Percentiles rank a stretch among this genome's conserved stretches.
Evolutionary conservation across 352 stramenopile species (phyloP).

Genomic region (Globisporangium uncinulatum): DNA sequence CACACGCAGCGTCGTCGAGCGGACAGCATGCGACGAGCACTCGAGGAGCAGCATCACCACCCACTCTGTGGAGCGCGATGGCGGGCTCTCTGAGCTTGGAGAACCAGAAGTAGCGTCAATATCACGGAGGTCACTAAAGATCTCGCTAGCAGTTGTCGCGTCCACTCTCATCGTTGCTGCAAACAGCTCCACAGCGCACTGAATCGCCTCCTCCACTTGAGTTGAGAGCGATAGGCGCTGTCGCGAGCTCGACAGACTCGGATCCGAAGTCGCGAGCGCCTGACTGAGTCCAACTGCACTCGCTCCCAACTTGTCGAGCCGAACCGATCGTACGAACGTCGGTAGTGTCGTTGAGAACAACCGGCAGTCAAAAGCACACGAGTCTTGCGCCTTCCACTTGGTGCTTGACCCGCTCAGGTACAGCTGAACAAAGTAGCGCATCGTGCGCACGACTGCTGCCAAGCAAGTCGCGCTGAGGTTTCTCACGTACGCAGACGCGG

Average conservation of each 20-base stretch:
- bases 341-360: slow-evolving; percentile 27
- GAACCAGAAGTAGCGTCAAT: neutral
- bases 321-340: slow-evolving; percentile 24
- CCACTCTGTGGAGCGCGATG: neutral
- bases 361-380: slow-evolving; percentile 23
- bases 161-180: neutral
- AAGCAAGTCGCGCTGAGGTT: slow-evolving; percentile 46
- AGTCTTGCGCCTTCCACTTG: neutral
- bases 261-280: neutral
- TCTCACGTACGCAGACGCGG: slow-evolving; percentile 18
- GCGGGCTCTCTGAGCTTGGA: neutral
- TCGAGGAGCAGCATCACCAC: slow-evolving; percentile 5
- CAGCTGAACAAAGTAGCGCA: slow-evolving; percentile 40
- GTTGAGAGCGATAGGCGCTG: neutral
- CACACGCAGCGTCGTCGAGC: neutral
- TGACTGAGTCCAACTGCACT: slow-evolving; percentile 1
- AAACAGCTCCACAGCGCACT: slow-evolving; percentile 9
- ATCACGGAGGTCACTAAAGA: neutral
- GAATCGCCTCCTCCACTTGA: slow-evolving; percentile 12
- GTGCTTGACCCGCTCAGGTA: neutral
- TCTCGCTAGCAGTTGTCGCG: neutral
- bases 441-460: slow-evolving; percentile 36
- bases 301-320: neutral
- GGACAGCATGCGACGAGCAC: slow-evolving; percentile 3
- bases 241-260: neutral